A percentile compares a stretch with the other conserved stretches of the same genome.
Evolutionary conservation across 441 rosid genomes (phyloP).

Genomic region (Rhodomyrtus psidioides): DNA sequence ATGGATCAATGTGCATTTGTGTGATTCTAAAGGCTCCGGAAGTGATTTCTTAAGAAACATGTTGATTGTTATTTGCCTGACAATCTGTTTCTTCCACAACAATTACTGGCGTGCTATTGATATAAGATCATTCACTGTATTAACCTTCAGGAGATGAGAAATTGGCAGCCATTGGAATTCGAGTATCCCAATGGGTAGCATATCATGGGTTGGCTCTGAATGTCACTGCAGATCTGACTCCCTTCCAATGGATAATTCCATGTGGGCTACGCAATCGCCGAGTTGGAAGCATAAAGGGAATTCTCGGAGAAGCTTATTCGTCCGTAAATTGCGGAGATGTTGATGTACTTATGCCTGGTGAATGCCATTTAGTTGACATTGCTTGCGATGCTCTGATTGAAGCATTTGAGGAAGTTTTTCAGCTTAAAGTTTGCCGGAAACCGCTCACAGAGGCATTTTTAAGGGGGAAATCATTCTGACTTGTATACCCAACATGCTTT

Average conservation of each 20-base stretch:
- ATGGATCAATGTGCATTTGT: neutral
- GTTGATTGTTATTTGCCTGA: neutral
- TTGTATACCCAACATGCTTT: neutral
- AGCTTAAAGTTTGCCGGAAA: constrained; percentile 37
- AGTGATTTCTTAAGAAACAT: neutral
- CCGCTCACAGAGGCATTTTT: constrained; percentile 3
- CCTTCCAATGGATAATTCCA: constrained; percentile 69
- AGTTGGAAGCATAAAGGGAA: constrained; percentile 61
- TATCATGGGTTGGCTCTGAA: constrained; percentile 83
- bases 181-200: constrained; percentile 69
- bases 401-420: constrained; percentile 66
- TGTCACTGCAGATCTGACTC: constrained; percentile 69
- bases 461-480: neutral
- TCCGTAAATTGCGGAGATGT: neutral
- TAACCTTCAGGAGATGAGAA: constrained; percentile 52
- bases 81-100: neutral
- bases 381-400: constrained; percentile 40
- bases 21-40: neutral
- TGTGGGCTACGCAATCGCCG: constrained; percentile 63
- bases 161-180: constrained; percentile 76
- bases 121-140: neutral
- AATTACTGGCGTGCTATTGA: neutral
- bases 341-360: neutral
- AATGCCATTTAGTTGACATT: constrained; percentile 33
- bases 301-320: constrained; percentile 19